These are phyloP conservation scores for Fraxinus quadrangulata DNA, from an alignment of 257 asterid genomes.

Conservation along the genomic window DNA sequence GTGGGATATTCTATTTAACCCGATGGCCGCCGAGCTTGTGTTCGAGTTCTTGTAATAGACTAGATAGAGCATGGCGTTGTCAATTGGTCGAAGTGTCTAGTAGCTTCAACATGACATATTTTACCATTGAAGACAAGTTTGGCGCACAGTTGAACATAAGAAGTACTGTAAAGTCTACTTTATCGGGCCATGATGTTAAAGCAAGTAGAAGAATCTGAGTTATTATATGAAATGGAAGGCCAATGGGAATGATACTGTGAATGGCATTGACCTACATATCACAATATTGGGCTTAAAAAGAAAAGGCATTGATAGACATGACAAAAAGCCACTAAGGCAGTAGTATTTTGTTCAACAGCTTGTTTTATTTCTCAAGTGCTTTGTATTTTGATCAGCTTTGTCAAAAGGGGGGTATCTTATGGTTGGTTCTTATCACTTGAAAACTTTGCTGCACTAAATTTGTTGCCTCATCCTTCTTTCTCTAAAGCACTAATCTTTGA, in stretches of 20 bases:
- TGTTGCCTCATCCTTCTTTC: conserved; percentile 2
- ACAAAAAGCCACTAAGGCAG: neutral
- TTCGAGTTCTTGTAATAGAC: neutral
- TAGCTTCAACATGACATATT: neutral
- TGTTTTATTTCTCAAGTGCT: neutral
- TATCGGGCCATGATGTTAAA: no score
- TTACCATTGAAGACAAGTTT: no score
- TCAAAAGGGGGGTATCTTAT: neutral
- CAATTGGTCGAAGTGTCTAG: neutral
- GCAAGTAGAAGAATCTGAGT: neutral
- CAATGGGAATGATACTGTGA: neutral
- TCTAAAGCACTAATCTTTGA: neutral
- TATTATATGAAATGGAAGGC: neutral
- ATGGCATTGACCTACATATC: neutral
- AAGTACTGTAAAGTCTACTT: no score
- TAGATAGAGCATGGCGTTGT: neutral
- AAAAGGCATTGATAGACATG: neutral
- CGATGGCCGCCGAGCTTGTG: neutral
- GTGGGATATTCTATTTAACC: neutral
- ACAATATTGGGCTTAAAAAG: neutral
- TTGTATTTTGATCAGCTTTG: neutral
- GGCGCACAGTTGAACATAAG: no score
- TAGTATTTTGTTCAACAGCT: neutral
- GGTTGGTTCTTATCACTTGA: neutral
- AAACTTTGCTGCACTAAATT: neutral